Evolutionary conservation across 116 monocot species (phyloP).

Genomic region (Dioscorea cayenensis): DNA sequence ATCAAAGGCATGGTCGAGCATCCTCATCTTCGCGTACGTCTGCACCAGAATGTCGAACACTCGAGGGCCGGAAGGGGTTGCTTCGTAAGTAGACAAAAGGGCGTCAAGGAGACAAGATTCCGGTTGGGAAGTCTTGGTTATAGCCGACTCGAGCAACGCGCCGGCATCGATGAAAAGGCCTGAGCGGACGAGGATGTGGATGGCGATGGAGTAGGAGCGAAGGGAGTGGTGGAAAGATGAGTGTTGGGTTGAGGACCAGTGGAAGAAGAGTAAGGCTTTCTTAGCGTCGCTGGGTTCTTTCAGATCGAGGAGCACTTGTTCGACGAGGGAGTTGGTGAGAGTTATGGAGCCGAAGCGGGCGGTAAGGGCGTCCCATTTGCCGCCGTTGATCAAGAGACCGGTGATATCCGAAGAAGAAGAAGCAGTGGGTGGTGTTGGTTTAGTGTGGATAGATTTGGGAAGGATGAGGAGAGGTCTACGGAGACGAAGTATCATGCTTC

Average conservation of each 20-base stretch:
- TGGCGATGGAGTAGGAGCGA: slow-evolving; percentile 43
- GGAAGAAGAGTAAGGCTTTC: slow-evolving; percentile 72
- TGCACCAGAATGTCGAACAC: slow-evolving; percentile 67
- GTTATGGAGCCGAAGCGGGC: slow-evolving; percentile 13
- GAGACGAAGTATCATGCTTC: background rate
- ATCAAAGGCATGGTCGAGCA: slow-evolving; percentile 39
- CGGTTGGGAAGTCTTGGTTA: slow-evolving; percentile 12
- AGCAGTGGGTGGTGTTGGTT: background rate
- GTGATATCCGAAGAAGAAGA: slow-evolving; percentile 3
- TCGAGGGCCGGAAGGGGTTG: slow-evolving; percentile 25
- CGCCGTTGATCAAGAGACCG: slow-evolving; percentile 8
- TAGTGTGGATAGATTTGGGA: slow-evolving; percentile 2
- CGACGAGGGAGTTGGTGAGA: slow-evolving; percentile 26
- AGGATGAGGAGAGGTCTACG: background rate
- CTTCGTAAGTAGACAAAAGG: slow-evolving; percentile 37
- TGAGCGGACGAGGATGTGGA: slow-evolving; percentile 70
- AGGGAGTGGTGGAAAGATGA: slow-evolving; percentile 19
- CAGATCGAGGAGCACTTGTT: slow-evolving; percentile 42
- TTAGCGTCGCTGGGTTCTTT: slow-evolving; percentile 44
- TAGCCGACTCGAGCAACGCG: slow-evolving; percentile 47
- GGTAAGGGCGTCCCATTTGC: slow-evolving; percentile 24
- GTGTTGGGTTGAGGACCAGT: slow-evolving; percentile 44
- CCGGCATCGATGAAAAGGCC: slow-evolving; percentile 41
- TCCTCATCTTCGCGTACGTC: slow-evolving; percentile 38
- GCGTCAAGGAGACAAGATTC: slow-evolving; percentile 13